These are phyloP conservation scores for Hymenoscyphus repandus DNA, from an alignment of 2,329 filamentous ascomycete genomes.

Conservation along the genomic window DNA sequence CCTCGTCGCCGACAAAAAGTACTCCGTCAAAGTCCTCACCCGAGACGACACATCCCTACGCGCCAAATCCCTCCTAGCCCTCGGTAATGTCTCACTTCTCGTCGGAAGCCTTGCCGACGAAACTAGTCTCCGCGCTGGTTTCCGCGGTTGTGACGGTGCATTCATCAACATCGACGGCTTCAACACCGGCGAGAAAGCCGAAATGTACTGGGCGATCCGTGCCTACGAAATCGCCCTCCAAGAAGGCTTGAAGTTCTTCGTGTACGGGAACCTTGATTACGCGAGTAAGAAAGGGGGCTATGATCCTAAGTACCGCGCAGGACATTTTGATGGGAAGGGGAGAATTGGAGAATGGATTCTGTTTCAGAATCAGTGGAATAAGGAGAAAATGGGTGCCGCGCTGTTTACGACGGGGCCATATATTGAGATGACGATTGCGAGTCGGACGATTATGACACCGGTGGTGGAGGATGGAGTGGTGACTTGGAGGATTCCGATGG, in stretches of 20 bases:
- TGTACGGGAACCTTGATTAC: conserved; percentile 47
- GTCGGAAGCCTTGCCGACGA: conserved; percentile 45
- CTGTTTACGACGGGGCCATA: conserved; percentile 42
- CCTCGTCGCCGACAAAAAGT: conserved; percentile 37
- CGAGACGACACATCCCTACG: conserved; percentile 38
- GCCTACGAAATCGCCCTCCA: conserved; percentile 39
- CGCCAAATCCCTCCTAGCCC: conserved; percentile 37
- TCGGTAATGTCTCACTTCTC: conserved; percentile 43
- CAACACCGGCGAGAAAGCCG: conserved; percentile 46
- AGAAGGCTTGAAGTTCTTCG: conserved; percentile 38
- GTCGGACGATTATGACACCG: conserved; percentile 36
- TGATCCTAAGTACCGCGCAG: conserved; percentile 39
- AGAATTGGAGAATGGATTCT: conserved; percentile 41
- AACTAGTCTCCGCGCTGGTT: conserved; percentile 37
- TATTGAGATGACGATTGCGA: conserved; percentile 39
- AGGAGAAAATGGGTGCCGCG: conserved; percentile 31
- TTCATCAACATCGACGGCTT: conserved; percentile 52
- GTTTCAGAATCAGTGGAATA: conserved; percentile 35
- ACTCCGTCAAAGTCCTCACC: conserved; percentile 43
- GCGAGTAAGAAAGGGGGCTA: conserved; percentile 43
- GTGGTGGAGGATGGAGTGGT: conserved; percentile 36
- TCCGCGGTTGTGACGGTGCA: conserved; percentile 41
- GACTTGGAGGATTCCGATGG: conserved; percentile 39
- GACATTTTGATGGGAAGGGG: conserved; percentile 46
- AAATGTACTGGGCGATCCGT: conserved; percentile 44